These are phyloP conservation scores for Chamaecrista fasciculata DNA, from an alignment of 306 rosid genomes.

Conservation along the genomic window DNA sequence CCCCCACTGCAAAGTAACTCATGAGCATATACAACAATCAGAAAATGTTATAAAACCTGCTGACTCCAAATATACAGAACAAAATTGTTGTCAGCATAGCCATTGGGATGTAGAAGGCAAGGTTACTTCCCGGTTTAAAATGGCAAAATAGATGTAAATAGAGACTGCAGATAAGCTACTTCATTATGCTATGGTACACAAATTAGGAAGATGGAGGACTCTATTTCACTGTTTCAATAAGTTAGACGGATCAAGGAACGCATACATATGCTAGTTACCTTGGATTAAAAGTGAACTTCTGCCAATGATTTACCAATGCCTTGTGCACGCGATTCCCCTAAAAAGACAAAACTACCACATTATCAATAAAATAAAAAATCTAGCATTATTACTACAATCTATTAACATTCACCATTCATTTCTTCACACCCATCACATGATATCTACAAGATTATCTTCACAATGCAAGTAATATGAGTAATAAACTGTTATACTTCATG, in stretches of 20 bases:
- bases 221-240: neutral
- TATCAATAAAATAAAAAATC: neutral
- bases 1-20: conserved; percentile 51
- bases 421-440: neutral
- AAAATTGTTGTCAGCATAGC: neutral
- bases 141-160: neutral
- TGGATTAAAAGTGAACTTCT: conserved; percentile 64
- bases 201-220: neutral
- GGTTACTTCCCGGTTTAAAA: neutral
- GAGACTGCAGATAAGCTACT: neutral
- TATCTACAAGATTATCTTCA: neutral
- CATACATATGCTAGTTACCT: conserved; percentile 43
- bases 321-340: conserved; percentile 69
- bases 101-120: neutral
- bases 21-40: neutral
- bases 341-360: neutral
- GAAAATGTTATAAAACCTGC: neutral
- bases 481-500: neutral
- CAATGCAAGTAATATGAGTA: neutral
- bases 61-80: neutral
- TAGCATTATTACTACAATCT: neutral
- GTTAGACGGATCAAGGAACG: neutral
- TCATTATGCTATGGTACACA: neutral
- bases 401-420: neutral
- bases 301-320: conserved; percentile 68